Evolutionary conservation across 495 filamentous ascomycete genomes (phyloP), one percentile per base, ranked within the genome.

Genomic region (Polyplosphaeria fusca): DNA sequence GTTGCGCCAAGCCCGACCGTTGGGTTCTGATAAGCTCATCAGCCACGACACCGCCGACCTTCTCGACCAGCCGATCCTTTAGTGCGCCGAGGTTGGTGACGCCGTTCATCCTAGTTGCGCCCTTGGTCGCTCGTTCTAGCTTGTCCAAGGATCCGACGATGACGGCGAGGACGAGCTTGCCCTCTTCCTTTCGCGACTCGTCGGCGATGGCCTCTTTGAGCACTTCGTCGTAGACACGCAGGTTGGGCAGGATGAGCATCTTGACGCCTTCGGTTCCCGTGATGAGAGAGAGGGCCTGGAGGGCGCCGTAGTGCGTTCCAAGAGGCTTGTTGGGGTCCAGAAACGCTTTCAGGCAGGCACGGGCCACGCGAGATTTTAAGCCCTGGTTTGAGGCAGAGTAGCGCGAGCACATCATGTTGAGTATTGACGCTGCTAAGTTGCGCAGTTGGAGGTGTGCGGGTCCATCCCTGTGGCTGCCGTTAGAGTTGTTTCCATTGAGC

Each of bases 331-430:
- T 77, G 0, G 89, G 88, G 68, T 96, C 90, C 5, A 98, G 81
- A 69, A 96, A 91, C 63, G 83, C 75, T 73, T 95, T 96, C 2
- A 97, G 79, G 68, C 88, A 96, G 0, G 89, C 90, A 13, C 93
- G 82, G 13, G 89, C 88, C n/a, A 98, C 80, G 28, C 93, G 84
- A 0, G 93, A 85, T 48, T 89, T 89, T 16, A 98, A 79, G 22
- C 84, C 84, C 44, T 84, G 80, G 37, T 88, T 92, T 13, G 81
- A 79, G 35, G 81, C 76, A 13, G 82, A 80, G 76, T 91, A 96
- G 61, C 88, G 89, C 38, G 76, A 79, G 12, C 84, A 81, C 22
- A 96, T 84, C 4, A 80, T 77, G 20, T 79, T 82, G 14, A 96
- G 75, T 1, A 98, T 78, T 1, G 86, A 85, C 11, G 88, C 89